Evolutionary conservation across 768 basidiomycete genomes (phyloP).

Genomic region (Chalciporus piperatus): DNA sequence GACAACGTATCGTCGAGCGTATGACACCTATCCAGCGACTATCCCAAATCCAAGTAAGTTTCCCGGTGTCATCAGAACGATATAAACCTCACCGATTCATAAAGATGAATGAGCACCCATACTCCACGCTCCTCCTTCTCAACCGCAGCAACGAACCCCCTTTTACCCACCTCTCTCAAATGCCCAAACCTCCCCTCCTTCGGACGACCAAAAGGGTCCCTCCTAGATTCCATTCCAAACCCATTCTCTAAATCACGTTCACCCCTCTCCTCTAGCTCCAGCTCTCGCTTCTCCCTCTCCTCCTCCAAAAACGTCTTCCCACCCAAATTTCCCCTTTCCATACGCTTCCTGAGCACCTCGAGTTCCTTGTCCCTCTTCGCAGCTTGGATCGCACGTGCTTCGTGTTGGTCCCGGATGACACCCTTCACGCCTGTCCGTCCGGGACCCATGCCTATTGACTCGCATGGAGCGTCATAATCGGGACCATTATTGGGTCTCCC

Average conservation of each 20-base stretch:
- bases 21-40: slow-evolving; percentile 79
- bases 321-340: slow-evolving; percentile 65
- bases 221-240: slow-evolving; percentile 16
- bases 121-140: slow-evolving; percentile 65
- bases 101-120: slow-evolving; percentile 86
- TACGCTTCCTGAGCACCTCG: slow-evolving; percentile 47
- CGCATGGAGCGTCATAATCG: slow-evolving; percentile 30
- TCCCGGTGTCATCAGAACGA: background rate
- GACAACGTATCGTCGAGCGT: slow-evolving; percentile 64
- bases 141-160: slow-evolving; percentile 71
- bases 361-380: slow-evolving; percentile 51
- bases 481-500: slow-evolving; percentile 44
- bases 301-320: slow-evolving; percentile 79
- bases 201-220: slow-evolving; percentile 46
- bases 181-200: slow-evolving; percentile 69
- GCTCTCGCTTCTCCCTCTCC: slow-evolving; percentile 52
- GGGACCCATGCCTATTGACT: slow-evolving; percentile 81
- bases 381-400: slow-evolving; percentile 57
- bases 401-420: slow-evolving; percentile 77
- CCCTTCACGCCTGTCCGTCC: slow-evolving; percentile 88
- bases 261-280: slow-evolving; percentile 46
- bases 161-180: slow-evolving; percentile 73
- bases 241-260: slow-evolving; percentile 27
- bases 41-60: slow-evolving; percentile 4
- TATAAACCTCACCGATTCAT: slow-evolving; percentile 61